These are phyloP conservation scores for Gynandropsis gynandra DNA, from an alignment of 345 rosid species.

Conservation along the genomic window DNA sequence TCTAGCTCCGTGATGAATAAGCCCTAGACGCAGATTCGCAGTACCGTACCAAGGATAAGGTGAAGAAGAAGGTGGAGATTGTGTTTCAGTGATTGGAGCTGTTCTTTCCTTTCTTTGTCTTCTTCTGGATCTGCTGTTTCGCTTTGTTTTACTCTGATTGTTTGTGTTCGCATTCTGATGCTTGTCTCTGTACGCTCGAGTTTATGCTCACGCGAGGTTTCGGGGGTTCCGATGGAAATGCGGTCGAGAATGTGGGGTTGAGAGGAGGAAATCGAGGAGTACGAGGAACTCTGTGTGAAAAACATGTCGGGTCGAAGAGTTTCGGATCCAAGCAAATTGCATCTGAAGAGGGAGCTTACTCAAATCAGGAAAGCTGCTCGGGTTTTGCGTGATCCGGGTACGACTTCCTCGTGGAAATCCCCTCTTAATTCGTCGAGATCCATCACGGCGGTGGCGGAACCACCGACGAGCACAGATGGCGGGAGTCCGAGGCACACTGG, in stretches of 20 bases:
- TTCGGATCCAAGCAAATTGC: conserved; percentile 64
- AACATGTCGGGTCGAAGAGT: conserved; percentile 54
- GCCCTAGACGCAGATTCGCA: conserved; percentile 21
- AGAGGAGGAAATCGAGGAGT: conserved; percentile 9
- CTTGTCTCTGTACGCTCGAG: conserved; percentile 1
- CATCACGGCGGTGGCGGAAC: conserved; percentile 25
- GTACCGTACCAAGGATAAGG: conserved; percentile 16
- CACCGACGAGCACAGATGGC: conserved; percentile 22
- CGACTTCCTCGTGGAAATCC: conserved; percentile 76
- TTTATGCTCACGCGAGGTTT: background rate
- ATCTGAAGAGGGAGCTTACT: conserved; percentile 80
- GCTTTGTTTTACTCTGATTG: conserved; percentile 5
- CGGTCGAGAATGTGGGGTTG: background rate
- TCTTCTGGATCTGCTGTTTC: conserved; percentile 17
- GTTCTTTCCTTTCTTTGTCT: background rate
- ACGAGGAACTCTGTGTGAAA: too few species aligned
- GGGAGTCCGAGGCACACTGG: conserved; percentile 24
- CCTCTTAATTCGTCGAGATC: conserved; percentile 70
- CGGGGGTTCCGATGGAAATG: conserved; percentile 17
- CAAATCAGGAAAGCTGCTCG: conserved; percentile 87
- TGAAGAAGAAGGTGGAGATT: conserved; percentile 37
- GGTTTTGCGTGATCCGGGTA: conserved; percentile 85
- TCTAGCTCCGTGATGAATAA: conserved; percentile 36
- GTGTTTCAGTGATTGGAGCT: conserved; percentile 40
- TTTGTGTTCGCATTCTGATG: conserved; percentile 3